A percentile compares a stretch with the other conserved stretches of the same genome.
Conservation (phyloP, 495 filamentous ascomycete genomes). For the Delitschia confertaspora region DNA sequence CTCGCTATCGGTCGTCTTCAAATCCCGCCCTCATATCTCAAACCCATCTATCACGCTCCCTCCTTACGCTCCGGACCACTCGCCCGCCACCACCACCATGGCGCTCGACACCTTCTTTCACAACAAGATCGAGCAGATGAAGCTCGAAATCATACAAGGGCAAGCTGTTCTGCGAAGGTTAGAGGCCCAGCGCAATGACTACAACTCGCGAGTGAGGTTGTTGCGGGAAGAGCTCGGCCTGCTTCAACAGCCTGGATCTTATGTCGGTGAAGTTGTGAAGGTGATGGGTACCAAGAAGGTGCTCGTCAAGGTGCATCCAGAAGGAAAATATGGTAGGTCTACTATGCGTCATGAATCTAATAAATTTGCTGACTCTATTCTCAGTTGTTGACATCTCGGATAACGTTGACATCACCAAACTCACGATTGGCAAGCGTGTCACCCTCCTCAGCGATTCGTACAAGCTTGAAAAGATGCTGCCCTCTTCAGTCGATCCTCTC, state of each 20-base stretch:
- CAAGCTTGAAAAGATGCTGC: constrained; percentile 96
- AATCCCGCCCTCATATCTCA: not conserved
- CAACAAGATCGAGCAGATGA: constrained; percentile 99
- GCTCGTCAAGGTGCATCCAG: constrained; percentile 95
- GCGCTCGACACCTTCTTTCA: constrained; percentile 98
- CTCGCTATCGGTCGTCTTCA: no score
- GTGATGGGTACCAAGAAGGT: constrained; percentile 99
- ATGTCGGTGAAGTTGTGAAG: constrained; percentile 98
- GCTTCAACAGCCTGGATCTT: constrained; percentile 93
- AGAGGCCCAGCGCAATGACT: constrained; percentile 98
- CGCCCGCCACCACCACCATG: constrained; percentile 50
- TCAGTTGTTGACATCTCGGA: constrained; percentile 95
- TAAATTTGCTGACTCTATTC: not conserved
- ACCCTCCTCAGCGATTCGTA: constrained; percentile 93
- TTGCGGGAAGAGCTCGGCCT: constrained; percentile 93
- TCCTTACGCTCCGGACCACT: constrained; percentile 20
- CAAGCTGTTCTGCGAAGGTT: constrained; percentile 89
- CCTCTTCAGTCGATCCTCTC: constrained; percentile 92
- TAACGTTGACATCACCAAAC: constrained; percentile 85
- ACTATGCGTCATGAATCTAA: not conserved
- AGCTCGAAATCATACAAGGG: constrained; percentile 98
- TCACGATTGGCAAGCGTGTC: constrained; percentile 95
- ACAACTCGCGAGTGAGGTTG: constrained; percentile 94
- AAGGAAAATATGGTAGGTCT: constrained; percentile 94
- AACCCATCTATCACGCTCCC: constrained; percentile 5